A percentile compares a stretch with the other conserved stretches of the same genome.
phyloP scores from a whole-genome alignment of 495 filamentous ascomycete genomes.

The Aspergillus hancockii region DNA sequence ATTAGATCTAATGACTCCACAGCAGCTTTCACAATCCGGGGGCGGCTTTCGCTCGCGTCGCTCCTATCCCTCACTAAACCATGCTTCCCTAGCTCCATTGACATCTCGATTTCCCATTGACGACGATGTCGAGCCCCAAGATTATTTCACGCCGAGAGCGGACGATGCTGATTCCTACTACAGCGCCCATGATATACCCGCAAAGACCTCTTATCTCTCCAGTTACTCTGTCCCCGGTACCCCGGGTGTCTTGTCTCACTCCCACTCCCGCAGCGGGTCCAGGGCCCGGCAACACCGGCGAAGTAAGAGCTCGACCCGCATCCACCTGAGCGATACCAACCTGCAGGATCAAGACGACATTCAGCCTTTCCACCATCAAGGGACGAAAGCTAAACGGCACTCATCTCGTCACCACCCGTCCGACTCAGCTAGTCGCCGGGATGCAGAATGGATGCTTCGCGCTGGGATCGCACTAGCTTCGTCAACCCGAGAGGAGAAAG shows the following conservation, averaged over 20 bases:
- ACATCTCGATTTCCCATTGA: slow-evolving; percentile 66
- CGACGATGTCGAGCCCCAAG: slow-evolving; percentile 38
- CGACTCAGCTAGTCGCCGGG: slow-evolving; percentile 29
- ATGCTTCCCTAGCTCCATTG: slow-evolving; percentile 62
- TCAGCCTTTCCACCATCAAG: slow-evolving; percentile 29
- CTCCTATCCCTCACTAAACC: slow-evolving; percentile 49
- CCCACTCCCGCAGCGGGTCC: slow-evolving; percentile 46
- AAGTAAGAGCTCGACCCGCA: slow-evolving; percentile 41
- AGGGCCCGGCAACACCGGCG: slow-evolving; percentile 38
- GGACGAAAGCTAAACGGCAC: slow-evolving; percentile 18
- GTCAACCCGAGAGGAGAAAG: slow-evolving; percentile 72
- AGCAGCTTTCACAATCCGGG: slow-evolving; percentile 12
- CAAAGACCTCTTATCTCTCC: slow-evolving; percentile 42
- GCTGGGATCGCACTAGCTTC: slow-evolving; percentile 71
- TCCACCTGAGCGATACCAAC: slow-evolving; percentile 38
- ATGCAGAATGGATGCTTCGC: slow-evolving; percentile 74
- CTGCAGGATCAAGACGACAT: slow-evolving; percentile 29
- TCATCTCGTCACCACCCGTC: slow-evolving; percentile 11
- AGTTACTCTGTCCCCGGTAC: slow-evolving; percentile 48
- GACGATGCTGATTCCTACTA: neutral
- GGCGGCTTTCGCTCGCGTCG: slow-evolving; percentile 42
- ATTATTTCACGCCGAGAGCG: slow-evolving; percentile 36
- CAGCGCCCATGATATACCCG: slow-evolving; percentile 19
- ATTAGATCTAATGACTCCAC: slow-evolving; percentile 17
- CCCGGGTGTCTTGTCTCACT: slow-evolving; percentile 44